These are phyloP conservation scores for Cucumis hystrix DNA, from an alignment of 306 rosid species.

Conservation along the genomic window DNA sequence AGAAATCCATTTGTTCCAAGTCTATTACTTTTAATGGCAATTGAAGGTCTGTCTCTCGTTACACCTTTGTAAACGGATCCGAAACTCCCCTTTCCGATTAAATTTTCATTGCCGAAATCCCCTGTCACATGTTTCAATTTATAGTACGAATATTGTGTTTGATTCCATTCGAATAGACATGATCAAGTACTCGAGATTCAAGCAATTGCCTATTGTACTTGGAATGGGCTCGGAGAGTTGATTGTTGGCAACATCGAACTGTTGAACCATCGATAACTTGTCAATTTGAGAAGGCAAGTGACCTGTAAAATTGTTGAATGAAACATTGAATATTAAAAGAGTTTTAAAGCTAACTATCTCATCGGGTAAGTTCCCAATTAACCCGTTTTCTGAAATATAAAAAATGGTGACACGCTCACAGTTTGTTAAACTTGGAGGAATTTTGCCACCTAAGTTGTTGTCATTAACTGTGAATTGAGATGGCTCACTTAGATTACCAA, in stretches of 20 bases:
- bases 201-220: neutral
- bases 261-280: neutral
- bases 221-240: neutral
- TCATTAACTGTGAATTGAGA: neutral
- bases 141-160: too few species aligned
- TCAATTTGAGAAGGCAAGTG: conserved; percentile 3
- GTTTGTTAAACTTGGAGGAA: neutral
- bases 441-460: neutral
- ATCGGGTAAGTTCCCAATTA: neutral
- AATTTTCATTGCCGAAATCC: neutral
- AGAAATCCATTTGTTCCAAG: conserved; percentile 14
- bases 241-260: neutral
- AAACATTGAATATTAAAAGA: neutral
- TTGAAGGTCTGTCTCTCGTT: neutral
- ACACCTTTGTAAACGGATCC: conserved; percentile 20
- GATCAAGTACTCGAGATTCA: neutral
- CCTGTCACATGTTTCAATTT: too few species aligned
- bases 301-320: neutral
- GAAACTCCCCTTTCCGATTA: conserved; percentile 16
- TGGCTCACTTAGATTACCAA: neutral
- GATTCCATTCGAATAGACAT: neutral
- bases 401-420: neutral
- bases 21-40: conserved; percentile 19
- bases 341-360: neutral
- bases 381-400: neutral